phyloP scores from a whole-genome alignment of 805 yeast genomes.

The Starmera quercuum region DNA sequence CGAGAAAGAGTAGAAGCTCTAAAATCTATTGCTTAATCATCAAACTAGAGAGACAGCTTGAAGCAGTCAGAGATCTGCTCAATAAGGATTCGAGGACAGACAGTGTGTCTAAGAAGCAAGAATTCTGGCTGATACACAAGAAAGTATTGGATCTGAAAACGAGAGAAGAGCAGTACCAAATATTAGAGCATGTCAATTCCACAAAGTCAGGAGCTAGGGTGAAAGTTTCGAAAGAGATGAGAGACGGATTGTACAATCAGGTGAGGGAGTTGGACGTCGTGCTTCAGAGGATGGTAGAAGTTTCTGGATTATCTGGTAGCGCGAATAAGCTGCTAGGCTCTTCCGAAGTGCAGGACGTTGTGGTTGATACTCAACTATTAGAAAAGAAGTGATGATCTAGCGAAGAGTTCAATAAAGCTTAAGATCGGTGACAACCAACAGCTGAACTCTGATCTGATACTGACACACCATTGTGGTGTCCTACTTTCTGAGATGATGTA shows the following conservation, averaged over 20 bases:
- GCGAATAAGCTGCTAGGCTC: background rate
- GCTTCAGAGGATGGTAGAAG: background rate
- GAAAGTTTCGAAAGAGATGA: slow-evolving; percentile 1
- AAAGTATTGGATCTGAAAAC: background rate
- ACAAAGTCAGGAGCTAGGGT: background rate
- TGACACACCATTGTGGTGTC: no score
- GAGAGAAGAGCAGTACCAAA: slow-evolving; percentile 1
- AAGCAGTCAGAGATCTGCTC: background rate
- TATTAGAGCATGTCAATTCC: slow-evolving; percentile 1
- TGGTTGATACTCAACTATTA: slow-evolving; percentile 1
- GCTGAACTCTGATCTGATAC: no score
- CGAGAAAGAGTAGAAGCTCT: background rate
- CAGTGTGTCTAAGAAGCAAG: background rate
- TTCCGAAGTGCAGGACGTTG: background rate
- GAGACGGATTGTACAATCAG: background rate
- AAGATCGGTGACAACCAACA: no score
- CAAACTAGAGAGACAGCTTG: background rate
- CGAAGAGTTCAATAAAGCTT: background rate
- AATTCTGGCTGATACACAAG: slow-evolving; percentile 1
- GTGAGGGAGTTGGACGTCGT: background rate
- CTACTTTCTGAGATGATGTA: no score
- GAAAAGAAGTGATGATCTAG: background rate
- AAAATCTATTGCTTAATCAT: background rate
- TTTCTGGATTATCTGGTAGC: background rate
- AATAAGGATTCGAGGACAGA: background rate